phyloP scores from a whole-genome alignment of 2,329 filamentous ascomycete species.

The Cyphellophora europaea region DNA sequence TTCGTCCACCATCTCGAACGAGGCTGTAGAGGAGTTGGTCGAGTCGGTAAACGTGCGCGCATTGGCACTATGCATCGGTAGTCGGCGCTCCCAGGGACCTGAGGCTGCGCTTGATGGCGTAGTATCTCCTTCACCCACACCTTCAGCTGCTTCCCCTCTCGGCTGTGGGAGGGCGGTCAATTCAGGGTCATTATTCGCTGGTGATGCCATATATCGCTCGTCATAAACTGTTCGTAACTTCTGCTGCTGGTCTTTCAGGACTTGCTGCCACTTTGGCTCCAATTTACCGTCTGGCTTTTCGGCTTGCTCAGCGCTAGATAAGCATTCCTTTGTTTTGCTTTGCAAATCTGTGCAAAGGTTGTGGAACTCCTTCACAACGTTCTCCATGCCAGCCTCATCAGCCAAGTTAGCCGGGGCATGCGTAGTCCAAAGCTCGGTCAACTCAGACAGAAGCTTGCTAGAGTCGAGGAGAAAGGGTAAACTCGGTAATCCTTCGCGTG shows the following conservation, averaged over 20 bases:
- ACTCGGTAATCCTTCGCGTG: constrained; percentile 84
- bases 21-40: constrained; percentile 35
- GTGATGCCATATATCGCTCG: constrained; percentile 3
- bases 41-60: constrained; percentile 33
- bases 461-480: constrained; percentile 89
- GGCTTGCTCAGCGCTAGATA: constrained; percentile 37
- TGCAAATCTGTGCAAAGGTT: constrained; percentile 31
- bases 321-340: constrained; percentile 35
- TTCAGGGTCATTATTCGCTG: constrained; percentile 6
- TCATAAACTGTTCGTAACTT: constrained; percentile 11
- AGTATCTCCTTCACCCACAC: constrained; percentile 27
- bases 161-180: constrained; percentile 17
- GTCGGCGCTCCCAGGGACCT: constrained; percentile 29
- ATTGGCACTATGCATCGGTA: constrained; percentile 26
- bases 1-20: constrained; percentile 30
- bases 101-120: constrained; percentile 35
- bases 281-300: constrained; percentile 37
- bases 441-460: constrained; percentile 69
- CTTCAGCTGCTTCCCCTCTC: constrained; percentile 5
- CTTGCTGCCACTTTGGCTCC: constrained; percentile 40
- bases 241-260: constrained; percentile 38
- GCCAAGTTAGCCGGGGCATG: constrained; percentile 29
- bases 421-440: constrained; percentile 55
- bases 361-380: constrained; percentile 32
- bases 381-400: constrained; percentile 29